phyloP scores from a whole-genome alignment of 345 rosid genomes.

The Corymbia maculata region DNA sequence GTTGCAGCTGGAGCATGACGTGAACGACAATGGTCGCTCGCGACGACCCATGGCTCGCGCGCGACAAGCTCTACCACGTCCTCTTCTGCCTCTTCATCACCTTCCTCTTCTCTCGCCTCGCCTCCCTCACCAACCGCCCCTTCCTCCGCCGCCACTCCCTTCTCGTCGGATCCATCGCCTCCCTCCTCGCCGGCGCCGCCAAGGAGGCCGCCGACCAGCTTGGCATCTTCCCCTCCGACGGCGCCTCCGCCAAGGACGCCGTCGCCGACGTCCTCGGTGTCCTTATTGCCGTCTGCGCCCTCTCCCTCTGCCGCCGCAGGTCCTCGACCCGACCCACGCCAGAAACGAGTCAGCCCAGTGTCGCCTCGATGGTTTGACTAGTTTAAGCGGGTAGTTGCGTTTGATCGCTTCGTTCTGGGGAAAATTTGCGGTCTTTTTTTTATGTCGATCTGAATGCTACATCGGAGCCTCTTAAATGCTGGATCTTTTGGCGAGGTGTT shows the following conservation, averaged over 20 bases:
- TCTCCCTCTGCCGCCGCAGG: slow-evolving; percentile 14
- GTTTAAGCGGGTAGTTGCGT: neutral
- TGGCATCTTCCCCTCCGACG: slow-evolving; percentile 74
- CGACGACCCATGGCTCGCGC: slow-evolving; percentile 74
- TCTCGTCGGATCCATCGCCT: slow-evolving; percentile 53
- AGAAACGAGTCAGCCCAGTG: slow-evolving; percentile 19
- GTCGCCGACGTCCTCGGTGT: slow-evolving; percentile 69
- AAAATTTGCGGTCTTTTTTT: neutral
- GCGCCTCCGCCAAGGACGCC: slow-evolving; percentile 77
- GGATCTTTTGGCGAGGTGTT: neutral
- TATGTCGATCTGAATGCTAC: neutral
- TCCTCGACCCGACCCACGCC: neutral
- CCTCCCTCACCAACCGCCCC: slow-evolving; percentile 37
- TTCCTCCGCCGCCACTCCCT: slow-evolving; percentile 55
- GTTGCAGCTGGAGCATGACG: neutral
- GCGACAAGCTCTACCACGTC: slow-evolving; percentile 79
- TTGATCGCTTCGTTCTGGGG: neutral
- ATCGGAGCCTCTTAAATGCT: neutral
- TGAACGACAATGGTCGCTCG: neutral
- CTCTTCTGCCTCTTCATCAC: slow-evolving; percentile 69
- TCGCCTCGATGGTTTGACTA: slow-evolving; percentile 18
- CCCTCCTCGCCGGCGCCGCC: slow-evolving; percentile 82
- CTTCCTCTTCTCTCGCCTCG: slow-evolving; percentile 47
- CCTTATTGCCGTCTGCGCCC: slow-evolving; percentile 36
- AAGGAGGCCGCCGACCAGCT: slow-evolving; percentile 89